These are phyloP conservation scores for Stephanodiscus minutulus DNA, from an alignment of 108 stramenopile species.

Conservation along the genomic window DNA sequence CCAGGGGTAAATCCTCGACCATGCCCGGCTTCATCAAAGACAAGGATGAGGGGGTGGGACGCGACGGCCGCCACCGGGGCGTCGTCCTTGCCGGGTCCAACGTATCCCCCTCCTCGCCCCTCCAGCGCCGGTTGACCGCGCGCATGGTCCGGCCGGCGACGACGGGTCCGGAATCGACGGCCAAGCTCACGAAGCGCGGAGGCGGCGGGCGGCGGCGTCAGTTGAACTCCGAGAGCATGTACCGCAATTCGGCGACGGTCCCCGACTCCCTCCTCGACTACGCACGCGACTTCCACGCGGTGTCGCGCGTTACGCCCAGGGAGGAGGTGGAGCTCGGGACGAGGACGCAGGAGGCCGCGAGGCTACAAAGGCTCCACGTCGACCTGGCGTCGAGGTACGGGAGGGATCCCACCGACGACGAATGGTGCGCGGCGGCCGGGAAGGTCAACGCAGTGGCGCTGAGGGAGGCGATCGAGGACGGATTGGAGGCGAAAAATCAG, in stretches of 20 bases:
- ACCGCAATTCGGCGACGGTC: conserved; percentile 62
- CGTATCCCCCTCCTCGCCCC: background rate
- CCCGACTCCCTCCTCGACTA: conserved; percentile 79
- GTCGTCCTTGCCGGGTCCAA: conserved; percentile 2
- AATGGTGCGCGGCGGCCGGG: conserved; percentile 87
- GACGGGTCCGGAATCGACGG: background rate
- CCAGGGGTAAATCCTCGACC: conserved; percentile 57
- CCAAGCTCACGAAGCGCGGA: conserved; percentile 43
- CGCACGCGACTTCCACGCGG: conserved; percentile 68
- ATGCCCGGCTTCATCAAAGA: conserved; percentile 74
- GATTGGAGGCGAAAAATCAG: conserved; percentile 80
- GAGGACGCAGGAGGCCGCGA: conserved; percentile 79
- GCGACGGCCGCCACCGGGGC: conserved; percentile 2
- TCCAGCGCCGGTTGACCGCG: conserved; percentile 24
- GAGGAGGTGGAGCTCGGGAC: conserved; percentile 80
- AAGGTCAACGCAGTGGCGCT: conserved; percentile 76
- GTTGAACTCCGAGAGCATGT: conserved; percentile 52
- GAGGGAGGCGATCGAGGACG: conserved; percentile 67
- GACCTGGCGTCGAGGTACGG: conserved; percentile 54
- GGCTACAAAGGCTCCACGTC: conserved; percentile 62
- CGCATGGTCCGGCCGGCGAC: conserved; percentile 24
- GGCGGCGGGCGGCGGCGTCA: conserved; percentile 21
- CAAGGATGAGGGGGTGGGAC: conserved; percentile 6
- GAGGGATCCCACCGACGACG: conserved; percentile 82
- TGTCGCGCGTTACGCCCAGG: conserved; percentile 67